These are phyloP conservation scores for Helianthus annuus DNA, from an alignment of 129 eudicot genomes.

Conservation along the genomic window DNA sequence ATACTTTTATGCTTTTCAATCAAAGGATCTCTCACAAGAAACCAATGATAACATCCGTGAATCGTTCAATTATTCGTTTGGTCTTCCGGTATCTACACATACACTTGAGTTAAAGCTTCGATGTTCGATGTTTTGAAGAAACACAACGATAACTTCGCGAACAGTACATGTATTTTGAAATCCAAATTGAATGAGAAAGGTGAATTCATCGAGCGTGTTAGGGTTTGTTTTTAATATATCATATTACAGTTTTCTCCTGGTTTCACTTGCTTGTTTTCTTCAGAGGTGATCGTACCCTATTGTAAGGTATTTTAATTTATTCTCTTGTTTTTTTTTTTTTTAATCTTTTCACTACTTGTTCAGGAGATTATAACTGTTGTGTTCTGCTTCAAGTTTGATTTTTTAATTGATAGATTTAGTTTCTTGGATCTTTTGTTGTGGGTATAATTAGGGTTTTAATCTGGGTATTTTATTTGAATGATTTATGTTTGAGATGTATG, in stretches of 20 bases:
- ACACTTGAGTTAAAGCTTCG: constrained; percentile 64
- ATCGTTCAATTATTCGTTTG: constrained; percentile 60
- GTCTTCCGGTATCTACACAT: constrained; percentile 51
- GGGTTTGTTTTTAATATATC: constrained; percentile 22
- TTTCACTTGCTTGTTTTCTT: too few species aligned
- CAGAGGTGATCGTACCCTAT: too few species aligned
- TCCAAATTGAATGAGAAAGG: constrained; percentile 61
- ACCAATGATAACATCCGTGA: constrained; percentile 67
- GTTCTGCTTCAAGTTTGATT: too few species aligned
- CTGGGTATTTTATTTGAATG: too few species aligned
- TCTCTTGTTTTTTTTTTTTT: too few species aligned
- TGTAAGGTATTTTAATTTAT: too few species aligned
- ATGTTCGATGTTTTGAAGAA: constrained; percentile 50
- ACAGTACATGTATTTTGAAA: constrained; percentile 51
- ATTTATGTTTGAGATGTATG: too few species aligned
- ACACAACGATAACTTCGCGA: constrained; percentile 39
- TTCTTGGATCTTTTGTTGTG: too few species aligned
- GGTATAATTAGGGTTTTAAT: too few species aligned
- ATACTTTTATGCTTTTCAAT: neutral
- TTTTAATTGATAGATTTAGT: too few species aligned
- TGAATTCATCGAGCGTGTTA: constrained; percentile 52
- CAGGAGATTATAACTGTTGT: too few species aligned
- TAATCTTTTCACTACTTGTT: too few species aligned
- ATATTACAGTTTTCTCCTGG: neutral
- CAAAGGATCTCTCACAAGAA: constrained; percentile 71